Base-by-base conservation (phyloP, 2,329 filamentous ascomycete species). In the Aspergillus neotritici region DNA sequence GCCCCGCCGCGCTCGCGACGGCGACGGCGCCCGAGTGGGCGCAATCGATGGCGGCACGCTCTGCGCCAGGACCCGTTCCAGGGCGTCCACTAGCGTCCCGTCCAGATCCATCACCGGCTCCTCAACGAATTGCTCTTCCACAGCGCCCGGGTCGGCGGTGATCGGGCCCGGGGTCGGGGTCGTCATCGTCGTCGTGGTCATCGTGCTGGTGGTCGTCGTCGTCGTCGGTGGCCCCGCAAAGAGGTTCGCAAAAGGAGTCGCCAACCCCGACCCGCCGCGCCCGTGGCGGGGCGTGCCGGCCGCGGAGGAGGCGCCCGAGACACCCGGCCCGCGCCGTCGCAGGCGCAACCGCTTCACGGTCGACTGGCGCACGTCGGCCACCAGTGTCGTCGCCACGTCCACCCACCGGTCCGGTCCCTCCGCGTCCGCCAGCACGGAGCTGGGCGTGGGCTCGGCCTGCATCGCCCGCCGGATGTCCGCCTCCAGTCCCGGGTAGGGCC, bases 61-160 rank as follows among this genome's bases (percentile, higher is more conserved):
- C 32, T 66, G 69, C 3, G 65, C 68, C 3, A 80, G 64, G 8
- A 79, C 71, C 40, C 74, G 72, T 54, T 80, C 78, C 15, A 80
- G 66, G 6, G 76, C 77, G 54, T 80, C 76, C 30, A 78, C 73
- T 0, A 80, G 65, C 3, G 70, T 78, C n/a, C 70, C 69, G 47
- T 81, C 78, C 40, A 78, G 70, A 49, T 79, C 76, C 72, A 78
- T 75, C 37, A 81, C 72, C 3, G 63, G 61, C 48, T 80, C 77
- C 48, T 77, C 73, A 9, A 70, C 58, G 38, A 79, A 77, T 43
- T 68, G 61, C 49, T 78, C 75, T 39, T 76, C 72, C 2, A 73
- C 65, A 28, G 62, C 59, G n/a, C 41, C 52, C 8, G 53, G 40
- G 14, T 58, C 54, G 6, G 21, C 21, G 21, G 5, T 2, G 6